A percentile compares a stretch with the other conserved stretches of the same genome.
phyloP scores from a whole-genome alignment of 805 yeast genomes.

The Komagataella populi region DNA sequence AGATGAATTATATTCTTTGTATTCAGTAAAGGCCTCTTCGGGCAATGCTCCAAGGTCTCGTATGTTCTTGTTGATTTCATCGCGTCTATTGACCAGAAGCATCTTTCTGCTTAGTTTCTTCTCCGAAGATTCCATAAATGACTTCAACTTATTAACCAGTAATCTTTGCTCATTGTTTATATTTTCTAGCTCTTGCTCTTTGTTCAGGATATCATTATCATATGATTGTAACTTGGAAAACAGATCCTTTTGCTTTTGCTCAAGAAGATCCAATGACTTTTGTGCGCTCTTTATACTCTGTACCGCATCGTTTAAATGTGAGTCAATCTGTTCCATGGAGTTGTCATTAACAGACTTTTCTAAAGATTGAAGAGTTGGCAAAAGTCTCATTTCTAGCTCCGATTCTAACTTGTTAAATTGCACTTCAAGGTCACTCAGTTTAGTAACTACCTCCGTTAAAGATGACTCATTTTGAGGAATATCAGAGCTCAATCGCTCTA shows the following conservation, averaged over 20 bases:
- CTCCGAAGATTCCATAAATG: conserved; percentile 50
- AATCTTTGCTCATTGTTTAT: conserved; percentile 45
- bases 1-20: conserved; percentile 31
- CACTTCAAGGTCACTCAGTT: conserved; percentile 31
- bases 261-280: conserved; percentile 8
- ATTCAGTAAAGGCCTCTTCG: conserved; percentile 59
- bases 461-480: conserved; percentile 25
- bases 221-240: conserved; percentile 16
- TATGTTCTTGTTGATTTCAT: conserved; percentile 58
- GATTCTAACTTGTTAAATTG: conserved; percentile 32
- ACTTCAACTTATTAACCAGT: conserved; percentile 41
- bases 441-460: conserved; percentile 24
- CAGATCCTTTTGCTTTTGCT: conserved; percentile 8
- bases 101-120: conserved; percentile 49
- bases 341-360: neutral
- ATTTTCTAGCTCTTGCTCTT: conserved; percentile 27
- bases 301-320: neutral
- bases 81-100: conserved; percentile 44
- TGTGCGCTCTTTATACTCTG: conserved; percentile 2
- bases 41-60: conserved; percentile 83
- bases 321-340: neutral
- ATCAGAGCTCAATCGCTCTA: conserved; percentile 20
- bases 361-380: conserved; percentile 25
- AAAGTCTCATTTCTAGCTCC: conserved; percentile 43
- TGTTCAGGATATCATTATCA: conserved; percentile 15